Evolutionary conservation across 768 basidiomycete species (phyloP), one percentile per base, ranked within the genome.

Genomic region (Naganishia vaughanmartiniae): DNA sequence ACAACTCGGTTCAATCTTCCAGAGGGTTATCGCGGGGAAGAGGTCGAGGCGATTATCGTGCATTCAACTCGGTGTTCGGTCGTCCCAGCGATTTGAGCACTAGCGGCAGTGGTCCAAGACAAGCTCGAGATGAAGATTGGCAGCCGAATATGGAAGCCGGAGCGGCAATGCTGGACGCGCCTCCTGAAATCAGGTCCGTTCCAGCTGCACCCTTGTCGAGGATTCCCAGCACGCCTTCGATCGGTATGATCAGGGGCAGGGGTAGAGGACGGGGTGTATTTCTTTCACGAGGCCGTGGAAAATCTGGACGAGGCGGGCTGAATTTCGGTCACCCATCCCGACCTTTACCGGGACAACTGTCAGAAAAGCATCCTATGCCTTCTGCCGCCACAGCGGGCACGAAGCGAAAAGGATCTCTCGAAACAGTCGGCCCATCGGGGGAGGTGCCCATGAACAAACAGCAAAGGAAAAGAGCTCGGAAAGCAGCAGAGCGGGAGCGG

Each of bases 61-160:
- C 21, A 51, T n/a, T 4, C n/a, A n/a, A 7, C n/a, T n/a, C 48
- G n/a, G 24, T 24, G 24, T 26, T n/a, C 30, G 65, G 65, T 26
- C 17, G n/a, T 15, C 15, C 11, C n/a, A 14, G 34, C 2, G 65
- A 30, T 3, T 6, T 33, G 11, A 26, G 3, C 14, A 1, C 46
- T 6, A 19, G 4, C 15, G 65, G 46, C 11, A 51, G 30, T 39
- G 65, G 65, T 33, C 46, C 48, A 4, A 26, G 26, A n/a, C 45
- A 46, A 53, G 12, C 2, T 12, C 46, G 65, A 7, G n/a, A 66
- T 34, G 65, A 66, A 54, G 65, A 66, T 24, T 54, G 48, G 19
- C 65, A 66, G 28, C 60, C 60, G 5, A 63, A 63, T 21, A 14
- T 63, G 15, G 65, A 54, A 53, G 26, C 65, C 21, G 53, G 48